Conservation (phyloP, 2,329 filamentous ascomycete genomes). For the Cytospora piceae region DNA sequence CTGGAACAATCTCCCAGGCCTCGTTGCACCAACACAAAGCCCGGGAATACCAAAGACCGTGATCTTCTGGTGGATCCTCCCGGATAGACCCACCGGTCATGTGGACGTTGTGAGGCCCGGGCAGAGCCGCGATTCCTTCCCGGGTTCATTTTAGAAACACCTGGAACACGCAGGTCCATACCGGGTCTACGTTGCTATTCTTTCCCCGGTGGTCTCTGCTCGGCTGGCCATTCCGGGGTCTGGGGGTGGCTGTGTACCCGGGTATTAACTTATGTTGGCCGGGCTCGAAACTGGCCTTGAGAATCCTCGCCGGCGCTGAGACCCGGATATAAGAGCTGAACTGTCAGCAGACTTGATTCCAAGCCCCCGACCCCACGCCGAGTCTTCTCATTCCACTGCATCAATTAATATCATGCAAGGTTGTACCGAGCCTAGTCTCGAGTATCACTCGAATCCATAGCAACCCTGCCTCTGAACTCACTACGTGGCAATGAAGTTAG, state of each 20-base stretch:
- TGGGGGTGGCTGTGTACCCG: neutral
- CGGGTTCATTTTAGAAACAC: neutral
- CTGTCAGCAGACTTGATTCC: too few relatives aligned
- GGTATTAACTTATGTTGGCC: conserved; percentile 4
- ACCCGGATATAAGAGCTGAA: too few relatives aligned
- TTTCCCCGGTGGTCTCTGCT: conserved; percentile 6
- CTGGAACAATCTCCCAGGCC: neutral
- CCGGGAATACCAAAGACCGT: conserved; percentile 16
- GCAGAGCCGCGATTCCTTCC: neutral
- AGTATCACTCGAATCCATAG: too few relatives aligned
- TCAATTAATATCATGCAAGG: too few relatives aligned
- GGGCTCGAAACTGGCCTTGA: conserved; percentile 16
- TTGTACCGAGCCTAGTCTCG: too few relatives aligned
- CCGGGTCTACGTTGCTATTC: neutral
- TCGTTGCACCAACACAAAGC: conserved; percentile 3
- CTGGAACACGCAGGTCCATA: neutral
- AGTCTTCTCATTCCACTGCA: too few relatives aligned
- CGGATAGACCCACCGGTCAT: conserved; percentile 12
- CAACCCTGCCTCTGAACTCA: too few relatives aligned
- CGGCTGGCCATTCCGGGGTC: neutral
- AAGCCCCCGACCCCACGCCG: too few relatives aligned
- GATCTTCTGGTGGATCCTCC: conserved; percentile 13
- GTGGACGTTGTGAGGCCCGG: conserved; percentile 12
- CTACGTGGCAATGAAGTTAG: too few relatives aligned
- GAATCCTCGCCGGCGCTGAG: too few relatives aligned